Percentiles rank a stretch among this genome's conserved stretches.
Evolutionary conservation across 805 yeast species (phyloP).

Genomic region (Wickerhamiella slavikovae): DNA sequence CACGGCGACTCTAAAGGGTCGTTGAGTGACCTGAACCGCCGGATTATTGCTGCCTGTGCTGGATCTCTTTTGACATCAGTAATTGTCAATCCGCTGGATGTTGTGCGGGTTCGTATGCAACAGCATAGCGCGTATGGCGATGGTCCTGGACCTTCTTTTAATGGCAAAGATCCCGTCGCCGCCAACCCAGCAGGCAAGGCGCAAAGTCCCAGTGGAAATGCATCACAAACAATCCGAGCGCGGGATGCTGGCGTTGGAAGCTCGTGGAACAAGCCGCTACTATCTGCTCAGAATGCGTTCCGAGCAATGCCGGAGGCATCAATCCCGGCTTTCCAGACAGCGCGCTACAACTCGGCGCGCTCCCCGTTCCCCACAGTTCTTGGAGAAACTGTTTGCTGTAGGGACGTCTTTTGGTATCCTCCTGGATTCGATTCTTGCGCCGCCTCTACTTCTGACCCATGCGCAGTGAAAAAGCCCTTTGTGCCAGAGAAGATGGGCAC

Average conservation of each 20-base stretch:
- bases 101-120: conserved; percentile 24
- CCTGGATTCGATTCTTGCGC: conserved; percentile 19
- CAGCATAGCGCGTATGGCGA: conserved; percentile 16
- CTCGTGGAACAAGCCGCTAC: no score
- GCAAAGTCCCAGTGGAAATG: no score
- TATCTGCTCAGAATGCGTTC: no score
- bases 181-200: no score
- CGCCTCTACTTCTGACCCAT: conserved; percentile 16
- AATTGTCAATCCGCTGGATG: conserved; percentile 24
- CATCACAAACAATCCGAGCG: no score
- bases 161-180: neutral
- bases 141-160: neutral
- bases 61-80: conserved; percentile 23
- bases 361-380: conserved; percentile 12
- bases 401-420: conserved; percentile 21
- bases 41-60: conserved; percentile 21
- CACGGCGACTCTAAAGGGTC: neutral
- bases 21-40: neutral
- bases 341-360: neutral
- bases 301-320: neutral
- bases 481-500: conserved; percentile 19
- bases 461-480: conserved; percentile 22
- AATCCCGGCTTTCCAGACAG: no score
- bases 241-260: no score
- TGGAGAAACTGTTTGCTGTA: conserved; percentile 22